Evolutionary conservation across 352 stramenopile species (phyloP).

Genomic region (Globisporangium canariense): DNA sequence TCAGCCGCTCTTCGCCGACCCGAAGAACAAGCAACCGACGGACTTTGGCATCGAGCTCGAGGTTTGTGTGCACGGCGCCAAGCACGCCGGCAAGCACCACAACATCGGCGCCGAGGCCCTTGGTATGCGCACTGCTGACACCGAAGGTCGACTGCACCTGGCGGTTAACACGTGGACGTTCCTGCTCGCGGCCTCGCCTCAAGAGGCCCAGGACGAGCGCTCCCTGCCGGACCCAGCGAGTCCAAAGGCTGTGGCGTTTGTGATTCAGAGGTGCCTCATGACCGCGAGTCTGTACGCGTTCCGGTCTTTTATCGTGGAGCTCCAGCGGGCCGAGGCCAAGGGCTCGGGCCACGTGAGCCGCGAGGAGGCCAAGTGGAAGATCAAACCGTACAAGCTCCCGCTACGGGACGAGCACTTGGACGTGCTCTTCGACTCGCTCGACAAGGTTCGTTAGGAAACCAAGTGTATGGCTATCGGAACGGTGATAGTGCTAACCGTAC

Average conservation of each 20-base stretch:
- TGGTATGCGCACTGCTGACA: conserved; percentile 65
- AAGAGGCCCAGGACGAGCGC: conserved; percentile 48
- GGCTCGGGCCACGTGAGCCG: conserved; percentile 56
- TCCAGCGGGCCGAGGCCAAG: conserved; percentile 38
- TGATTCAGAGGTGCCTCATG: conserved; percentile 52
- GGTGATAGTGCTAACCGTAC: background rate
- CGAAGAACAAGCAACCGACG: conserved; percentile 61
- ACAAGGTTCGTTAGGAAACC: conserved; percentile 27
- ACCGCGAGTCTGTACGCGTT: conserved; percentile 64
- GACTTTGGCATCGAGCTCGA: conserved; percentile 85
- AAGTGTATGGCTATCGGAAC: background rate
- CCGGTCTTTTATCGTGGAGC: conserved; percentile 39
- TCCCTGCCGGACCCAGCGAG: conserved; percentile 39
- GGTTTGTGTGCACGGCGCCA: conserved; percentile 40
- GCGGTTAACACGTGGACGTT: conserved; percentile 68
- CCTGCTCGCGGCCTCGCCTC: conserved; percentile 32
- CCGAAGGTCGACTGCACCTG: conserved; percentile 45
- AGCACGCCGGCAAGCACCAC: conserved; percentile 61
- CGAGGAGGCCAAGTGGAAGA: conserved; percentile 63
- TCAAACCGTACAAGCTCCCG: conserved; percentile 46
- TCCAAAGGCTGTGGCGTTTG: conserved; percentile 33
- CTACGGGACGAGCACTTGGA: conserved; percentile 77
- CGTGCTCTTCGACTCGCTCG: conserved; percentile 63
- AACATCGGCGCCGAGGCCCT: conserved; percentile 57
- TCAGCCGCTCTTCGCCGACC: conserved; percentile 48